Conservation (phyloP, 2,329 filamentous ascomycete species). For the Fusarium hainanense region DNA sequence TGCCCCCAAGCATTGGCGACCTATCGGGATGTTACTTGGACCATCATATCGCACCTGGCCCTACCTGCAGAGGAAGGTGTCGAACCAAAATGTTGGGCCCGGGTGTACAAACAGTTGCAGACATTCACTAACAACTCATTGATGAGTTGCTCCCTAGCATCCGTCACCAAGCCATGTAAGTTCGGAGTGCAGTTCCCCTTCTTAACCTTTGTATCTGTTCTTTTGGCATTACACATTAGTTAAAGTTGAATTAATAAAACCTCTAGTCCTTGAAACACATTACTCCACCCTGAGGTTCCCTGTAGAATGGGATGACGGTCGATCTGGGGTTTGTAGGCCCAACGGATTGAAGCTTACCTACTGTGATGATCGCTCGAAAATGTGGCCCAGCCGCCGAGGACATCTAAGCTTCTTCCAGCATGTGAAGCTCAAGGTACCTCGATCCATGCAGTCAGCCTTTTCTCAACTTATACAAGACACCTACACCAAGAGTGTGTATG, state of each 20-base stretch:
- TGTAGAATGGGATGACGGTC: conserved; percentile 45
- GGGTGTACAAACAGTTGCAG: conserved; percentile 41
- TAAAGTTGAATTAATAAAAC: neutral
- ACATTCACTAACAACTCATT: conserved; percentile 21
- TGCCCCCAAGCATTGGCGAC: conserved; percentile 50
- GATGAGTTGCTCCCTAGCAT: conserved; percentile 44
- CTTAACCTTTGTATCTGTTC: neutral
- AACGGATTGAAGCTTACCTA: conserved; percentile 40
- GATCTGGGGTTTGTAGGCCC: conserved; percentile 40
- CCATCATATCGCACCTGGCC: conserved; percentile 49
- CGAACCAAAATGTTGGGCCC: conserved; percentile 41
- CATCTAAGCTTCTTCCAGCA: conserved; percentile 37
- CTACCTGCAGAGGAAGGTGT: conserved; percentile 32
- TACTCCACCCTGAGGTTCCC: conserved; percentile 44
- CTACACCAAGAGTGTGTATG: conserved; percentile 40
- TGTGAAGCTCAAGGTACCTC: conserved; percentile 38
- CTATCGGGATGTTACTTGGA: conserved; percentile 58
- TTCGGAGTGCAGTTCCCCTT: neutral
- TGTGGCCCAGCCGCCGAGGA: conserved; percentile 36
- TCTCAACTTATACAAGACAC: conserved; percentile 31
- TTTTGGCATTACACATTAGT: neutral
- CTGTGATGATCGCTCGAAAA: conserved; percentile 23
- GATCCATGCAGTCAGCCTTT: conserved; percentile 25
- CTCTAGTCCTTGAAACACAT: conserved; percentile 44
- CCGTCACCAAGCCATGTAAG: conserved; percentile 48